Conservation (phyloP, 2,329 filamentous ascomycete genomes). For the Emergomyces pasteurianus region DNA sequence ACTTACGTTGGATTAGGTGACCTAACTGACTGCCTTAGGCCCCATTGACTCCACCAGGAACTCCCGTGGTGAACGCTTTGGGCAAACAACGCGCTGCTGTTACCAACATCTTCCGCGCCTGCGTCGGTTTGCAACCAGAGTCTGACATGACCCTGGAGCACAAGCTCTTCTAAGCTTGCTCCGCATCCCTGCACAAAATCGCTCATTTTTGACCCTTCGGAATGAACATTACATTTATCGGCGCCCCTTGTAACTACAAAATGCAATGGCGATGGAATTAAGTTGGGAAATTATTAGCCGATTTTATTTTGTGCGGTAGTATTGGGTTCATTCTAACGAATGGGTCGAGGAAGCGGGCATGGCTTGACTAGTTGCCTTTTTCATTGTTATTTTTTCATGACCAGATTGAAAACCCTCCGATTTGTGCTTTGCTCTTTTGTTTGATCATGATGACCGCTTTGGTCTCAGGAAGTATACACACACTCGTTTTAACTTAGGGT, state of each 20-base stretch:
- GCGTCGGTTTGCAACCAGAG: conserved; percentile 91
- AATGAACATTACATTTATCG: background rate
- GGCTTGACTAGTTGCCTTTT: background rate
- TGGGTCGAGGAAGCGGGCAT: background rate
- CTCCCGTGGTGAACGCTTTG: conserved; percentile 88
- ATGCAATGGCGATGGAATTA: background rate
- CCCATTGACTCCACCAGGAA: conserved; percentile 83
- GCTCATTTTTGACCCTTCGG: background rate
- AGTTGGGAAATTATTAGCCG: background rate
- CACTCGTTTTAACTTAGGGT: too few relatives aligned
- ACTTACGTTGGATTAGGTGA: background rate
- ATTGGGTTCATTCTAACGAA: background rate
- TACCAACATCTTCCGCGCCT: conserved; percentile 98
- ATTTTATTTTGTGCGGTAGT: background rate
- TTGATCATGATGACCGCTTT: too few relatives aligned
- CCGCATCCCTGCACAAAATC: background rate
- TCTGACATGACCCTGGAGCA: conserved; percentile 98
- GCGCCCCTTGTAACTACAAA: background rate
- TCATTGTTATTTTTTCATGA: background rate
- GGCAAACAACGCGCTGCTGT: conserved; percentile 90
- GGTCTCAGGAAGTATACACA: too few relatives aligned
- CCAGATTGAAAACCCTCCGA: background rate
- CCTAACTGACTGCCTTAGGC: conserved; percentile 44
- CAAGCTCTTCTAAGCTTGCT: conserved; percentile 65
- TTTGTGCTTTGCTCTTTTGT: background rate